Percentiles rank a stretch among this genome's conserved stretches.
Conservation (phyloP, 1,139 yeast species). For the Diutina neorugosa region DNA sequence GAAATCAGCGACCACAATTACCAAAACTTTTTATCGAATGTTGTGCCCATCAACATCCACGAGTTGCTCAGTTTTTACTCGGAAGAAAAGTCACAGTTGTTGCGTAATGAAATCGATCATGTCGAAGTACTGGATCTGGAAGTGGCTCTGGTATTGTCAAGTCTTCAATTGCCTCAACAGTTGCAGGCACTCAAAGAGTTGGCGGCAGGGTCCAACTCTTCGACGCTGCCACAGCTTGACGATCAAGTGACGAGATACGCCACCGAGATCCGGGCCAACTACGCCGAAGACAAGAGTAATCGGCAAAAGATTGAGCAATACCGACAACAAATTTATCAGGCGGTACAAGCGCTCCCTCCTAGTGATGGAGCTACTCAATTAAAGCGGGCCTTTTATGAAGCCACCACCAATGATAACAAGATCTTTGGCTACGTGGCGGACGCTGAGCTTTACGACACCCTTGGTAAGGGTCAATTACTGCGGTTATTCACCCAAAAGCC, state of each 20-base stretch:
- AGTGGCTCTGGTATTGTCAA: conserved; percentile 65
- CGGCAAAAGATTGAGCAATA: conserved; percentile 14
- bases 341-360: conserved; percentile 13
- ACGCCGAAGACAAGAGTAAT: conserved; percentile 15
- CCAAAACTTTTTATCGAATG: conserved; percentile 53
- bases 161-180: conserved; percentile 62
- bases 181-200: conserved; percentile 41
- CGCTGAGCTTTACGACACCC: conserved; percentile 14
- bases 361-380: conserved; percentile 43
- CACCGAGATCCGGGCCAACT: conserved; percentile 16
- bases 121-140: conserved; percentile 76
- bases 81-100: conserved; percentile 72
- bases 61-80: conserved; percentile 81
- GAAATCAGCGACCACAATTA: conserved; percentile 45
- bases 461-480: conserved; percentile 26
- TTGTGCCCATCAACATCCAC: conserved; percentile 79
- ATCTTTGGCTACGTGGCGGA: conserved; percentile 27
- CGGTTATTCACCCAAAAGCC: conserved; percentile 15
- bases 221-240: conserved; percentile 10
- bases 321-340: conserved; percentile 29
- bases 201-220: conserved; percentile 5
- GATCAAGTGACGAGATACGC: conserved; percentile 13
- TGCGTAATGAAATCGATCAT: conserved; percentile 65
- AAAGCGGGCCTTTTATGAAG: conserved; percentile 57
- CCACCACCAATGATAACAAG: conserved; percentile 53